These are phyloP conservation scores for Pseudocercospora macadamiae DNA, from an alignment of 2,329 filamentous ascomycete genomes.

Conservation along the genomic window DNA sequence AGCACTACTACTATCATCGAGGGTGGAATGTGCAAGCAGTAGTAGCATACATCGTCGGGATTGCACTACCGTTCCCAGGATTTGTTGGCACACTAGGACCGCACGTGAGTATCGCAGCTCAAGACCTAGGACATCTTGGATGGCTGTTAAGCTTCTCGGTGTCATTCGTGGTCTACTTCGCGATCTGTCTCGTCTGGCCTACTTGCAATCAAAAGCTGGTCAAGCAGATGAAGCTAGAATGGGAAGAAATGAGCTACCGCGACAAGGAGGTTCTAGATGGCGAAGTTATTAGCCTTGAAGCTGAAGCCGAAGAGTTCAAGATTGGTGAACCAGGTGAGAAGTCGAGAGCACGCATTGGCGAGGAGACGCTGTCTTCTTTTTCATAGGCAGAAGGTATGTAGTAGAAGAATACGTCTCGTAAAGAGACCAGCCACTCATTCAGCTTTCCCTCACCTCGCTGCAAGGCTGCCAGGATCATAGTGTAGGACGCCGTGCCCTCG, in stretches of 20 bases:
- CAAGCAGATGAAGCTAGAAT: background rate
- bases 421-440: no score
- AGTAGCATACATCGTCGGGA: slow-evolving; percentile 60
- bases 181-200: background rate
- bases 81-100: slow-evolving; percentile 51
- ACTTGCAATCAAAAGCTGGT: background rate
- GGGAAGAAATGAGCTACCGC: background rate
- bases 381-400: no score
- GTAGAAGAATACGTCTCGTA: no score
- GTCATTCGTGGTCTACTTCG: slow-evolving; percentile 58
- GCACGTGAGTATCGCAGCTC: slow-evolving; percentile 31
- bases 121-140: slow-evolving; percentile 56
- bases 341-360: no score
- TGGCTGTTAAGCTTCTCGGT: slow-evolving; percentile 65
- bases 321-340: no score
- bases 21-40: slow-evolving; percentile 64
- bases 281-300: background rate
- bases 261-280: background rate
- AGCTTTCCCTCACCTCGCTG: no score
- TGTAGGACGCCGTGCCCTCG: no score
- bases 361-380: no score
- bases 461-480: no score
- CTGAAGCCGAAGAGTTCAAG: no score
- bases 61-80: slow-evolving; percentile 60
- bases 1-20: slow-evolving; percentile 55